phyloP scores from a whole-genome alignment of 2,329 filamentous ascomycete genomes.

The Pestalotiopsis sp. region DNA sequence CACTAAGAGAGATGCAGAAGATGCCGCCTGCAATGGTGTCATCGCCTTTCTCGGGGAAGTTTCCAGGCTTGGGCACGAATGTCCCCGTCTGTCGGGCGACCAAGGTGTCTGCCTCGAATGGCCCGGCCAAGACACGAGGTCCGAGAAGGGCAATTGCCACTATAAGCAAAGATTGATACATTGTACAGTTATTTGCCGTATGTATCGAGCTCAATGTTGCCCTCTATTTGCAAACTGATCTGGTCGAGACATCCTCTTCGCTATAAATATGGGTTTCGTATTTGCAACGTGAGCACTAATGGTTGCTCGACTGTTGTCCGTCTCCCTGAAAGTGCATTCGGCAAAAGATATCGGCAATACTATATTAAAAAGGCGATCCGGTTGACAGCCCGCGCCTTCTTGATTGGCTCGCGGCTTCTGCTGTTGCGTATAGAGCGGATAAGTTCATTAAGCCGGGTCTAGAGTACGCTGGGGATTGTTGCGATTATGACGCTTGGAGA shows the following conservation, averaged over 20 bases:
- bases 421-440: background rate
- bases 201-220: too few species aligned
- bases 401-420: background rate
- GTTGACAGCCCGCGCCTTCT: background rate
- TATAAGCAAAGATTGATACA: background rate
- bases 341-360: background rate
- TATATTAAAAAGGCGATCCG: background rate
- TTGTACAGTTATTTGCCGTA: background rate
- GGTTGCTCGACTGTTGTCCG: background rate
- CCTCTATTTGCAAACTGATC: too few species aligned
- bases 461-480: background rate
- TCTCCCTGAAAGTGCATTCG: background rate
- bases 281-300: background rate
- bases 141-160: background rate
- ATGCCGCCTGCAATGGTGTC: slow-evolving; percentile 25
- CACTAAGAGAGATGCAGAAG: slow-evolving; percentile 24
- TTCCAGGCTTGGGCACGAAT: slow-evolving; percentile 21
- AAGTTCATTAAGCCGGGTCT: background rate
- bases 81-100: slow-evolving; percentile 5
- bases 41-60: slow-evolving; percentile 23
- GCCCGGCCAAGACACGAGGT: background rate
- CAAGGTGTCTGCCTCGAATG: background rate
- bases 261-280: background rate
- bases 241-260: too few species aligned
- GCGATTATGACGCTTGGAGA: background rate